Evolutionary conservation across 106 monocot genomes (phyloP).

Genomic region (Platanthera guangdongensis): DNA sequence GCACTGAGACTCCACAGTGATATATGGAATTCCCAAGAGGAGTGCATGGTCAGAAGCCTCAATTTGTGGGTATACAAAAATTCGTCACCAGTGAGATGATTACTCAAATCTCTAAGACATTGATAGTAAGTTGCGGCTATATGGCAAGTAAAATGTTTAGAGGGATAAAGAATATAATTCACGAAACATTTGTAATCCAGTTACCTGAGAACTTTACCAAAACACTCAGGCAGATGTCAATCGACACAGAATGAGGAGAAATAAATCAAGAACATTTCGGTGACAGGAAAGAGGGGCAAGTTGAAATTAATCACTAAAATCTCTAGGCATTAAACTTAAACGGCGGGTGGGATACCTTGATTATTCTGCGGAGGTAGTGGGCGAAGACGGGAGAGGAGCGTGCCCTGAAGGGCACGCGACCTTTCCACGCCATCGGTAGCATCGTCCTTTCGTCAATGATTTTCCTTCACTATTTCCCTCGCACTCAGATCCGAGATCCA

Average conservation of each 20-base stretch:
- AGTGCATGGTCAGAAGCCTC: no score
- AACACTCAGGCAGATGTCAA: neutral
- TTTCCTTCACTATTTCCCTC: no score
- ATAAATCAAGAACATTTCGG: neutral
- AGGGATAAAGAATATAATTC: neutral
- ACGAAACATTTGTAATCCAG: neutral
- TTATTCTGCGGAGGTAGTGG: slow-evolving; percentile 64
- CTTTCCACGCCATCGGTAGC: slow-evolving; percentile 52
- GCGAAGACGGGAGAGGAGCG: slow-evolving; percentile 40
- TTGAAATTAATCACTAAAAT: neutral
- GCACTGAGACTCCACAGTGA: no score
- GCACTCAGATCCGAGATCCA: no score
- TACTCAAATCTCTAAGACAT: no score
- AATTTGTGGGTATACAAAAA: no score
- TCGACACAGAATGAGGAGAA: neutral
- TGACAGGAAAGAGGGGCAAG: neutral
- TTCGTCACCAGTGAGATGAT: no score
- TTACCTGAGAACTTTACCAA: neutral
- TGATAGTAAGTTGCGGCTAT: no score
- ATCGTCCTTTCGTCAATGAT: slow-evolving; percentile 13
- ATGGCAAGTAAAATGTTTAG: no score
- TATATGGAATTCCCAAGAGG: no score
- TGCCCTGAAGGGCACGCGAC: slow-evolving; percentile 30
- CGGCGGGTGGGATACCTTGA: slow-evolving; percentile 40
- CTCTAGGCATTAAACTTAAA: neutral